Conservation (phyloP, 177 flowering plant genomes). For the Vitis hybrid region DNA sequence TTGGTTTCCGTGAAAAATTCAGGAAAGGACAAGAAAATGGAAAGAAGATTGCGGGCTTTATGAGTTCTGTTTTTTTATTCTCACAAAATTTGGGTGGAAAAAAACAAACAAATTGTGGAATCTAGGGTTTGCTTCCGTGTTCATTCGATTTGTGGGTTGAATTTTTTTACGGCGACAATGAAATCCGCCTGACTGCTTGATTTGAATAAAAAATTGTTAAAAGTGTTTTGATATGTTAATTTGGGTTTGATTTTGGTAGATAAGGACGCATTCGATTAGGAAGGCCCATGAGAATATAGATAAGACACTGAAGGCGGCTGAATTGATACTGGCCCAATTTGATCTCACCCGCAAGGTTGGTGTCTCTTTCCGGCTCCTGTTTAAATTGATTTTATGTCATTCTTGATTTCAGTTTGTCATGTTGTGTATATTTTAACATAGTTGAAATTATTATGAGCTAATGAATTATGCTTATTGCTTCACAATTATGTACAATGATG, state of each 20-base stretch:
- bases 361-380: background rate
- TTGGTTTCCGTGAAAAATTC: background rate
- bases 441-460: too few relatives aligned
- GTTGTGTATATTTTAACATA: background rate
- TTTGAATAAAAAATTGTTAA: background rate
- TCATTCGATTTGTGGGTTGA: background rate
- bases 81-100: background rate
- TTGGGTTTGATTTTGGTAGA: conserved; percentile 35
- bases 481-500: too few relatives aligned
- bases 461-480: too few relatives aligned
- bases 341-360: conserved; percentile 81
- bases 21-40: background rate
- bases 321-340: conserved; percentile 67
- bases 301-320: conserved; percentile 85
- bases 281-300: conserved; percentile 97
- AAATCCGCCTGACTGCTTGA: background rate
- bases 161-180: background rate
- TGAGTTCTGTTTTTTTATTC: background rate
- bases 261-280: conserved; percentile 83
- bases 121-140: background rate
- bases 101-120: too few relatives aligned
- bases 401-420: background rate
- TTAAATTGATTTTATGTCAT: background rate
- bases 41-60: background rate
- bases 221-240: background rate